Evolutionary conservation across 495 filamentous ascomycete species (phyloP).

Genomic region (Hyaloscypha finlandica): DNA sequence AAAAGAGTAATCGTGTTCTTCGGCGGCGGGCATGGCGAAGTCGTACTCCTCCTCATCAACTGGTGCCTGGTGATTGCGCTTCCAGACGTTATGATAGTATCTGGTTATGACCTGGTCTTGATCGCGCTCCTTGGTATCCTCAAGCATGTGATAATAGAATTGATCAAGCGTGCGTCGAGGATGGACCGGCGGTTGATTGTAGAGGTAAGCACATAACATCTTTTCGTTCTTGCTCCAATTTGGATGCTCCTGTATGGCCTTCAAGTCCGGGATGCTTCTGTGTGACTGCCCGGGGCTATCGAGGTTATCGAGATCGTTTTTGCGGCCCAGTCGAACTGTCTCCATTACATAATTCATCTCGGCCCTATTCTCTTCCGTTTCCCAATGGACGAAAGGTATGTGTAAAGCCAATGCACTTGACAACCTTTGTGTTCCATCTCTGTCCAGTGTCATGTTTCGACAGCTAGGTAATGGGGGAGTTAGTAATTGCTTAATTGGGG

Average conservation of each 20-base stretch:
- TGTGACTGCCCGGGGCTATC: not conserved
- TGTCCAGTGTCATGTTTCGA: slow-evolving; percentile 12
- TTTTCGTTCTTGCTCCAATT: slow-evolving; percentile 16
- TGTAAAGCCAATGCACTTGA: slow-evolving; percentile 6
- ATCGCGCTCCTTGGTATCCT: slow-evolving; percentile 54
- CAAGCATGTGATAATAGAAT: slow-evolving; percentile 61
- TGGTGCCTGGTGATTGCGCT: not conserved
- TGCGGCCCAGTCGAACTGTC: slow-evolving; percentile 2
- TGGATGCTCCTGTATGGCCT: not conserved
- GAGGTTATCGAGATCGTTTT: slow-evolving; percentile 3
- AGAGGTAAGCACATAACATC: slow-evolving; percentile 14
- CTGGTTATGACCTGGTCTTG: slow-evolving; percentile 61
- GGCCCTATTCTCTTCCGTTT: slow-evolving; percentile 10
- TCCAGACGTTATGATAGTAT: slow-evolving; percentile 20
- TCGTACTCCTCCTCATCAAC: slow-evolving; percentile 8
- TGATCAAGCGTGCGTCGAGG: slow-evolving; percentile 61
- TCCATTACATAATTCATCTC: slow-evolving; percentile 20
- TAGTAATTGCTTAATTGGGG: too few species aligned
- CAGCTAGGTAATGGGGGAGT: not conserved
- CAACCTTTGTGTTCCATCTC: slow-evolving; percentile 2
- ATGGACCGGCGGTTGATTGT: slow-evolving; percentile 37
- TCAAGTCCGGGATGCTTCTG: slow-evolving; percentile 7
- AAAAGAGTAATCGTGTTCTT: slow-evolving; percentile 1
- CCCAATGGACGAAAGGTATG: slow-evolving; percentile 14
- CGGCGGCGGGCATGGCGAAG: not conserved